Evolutionary conservation across 306 rosid genomes (phyloP), one percentile per base, ranked within the genome.

Genomic region (Hippophae rhamnoides): DNA sequence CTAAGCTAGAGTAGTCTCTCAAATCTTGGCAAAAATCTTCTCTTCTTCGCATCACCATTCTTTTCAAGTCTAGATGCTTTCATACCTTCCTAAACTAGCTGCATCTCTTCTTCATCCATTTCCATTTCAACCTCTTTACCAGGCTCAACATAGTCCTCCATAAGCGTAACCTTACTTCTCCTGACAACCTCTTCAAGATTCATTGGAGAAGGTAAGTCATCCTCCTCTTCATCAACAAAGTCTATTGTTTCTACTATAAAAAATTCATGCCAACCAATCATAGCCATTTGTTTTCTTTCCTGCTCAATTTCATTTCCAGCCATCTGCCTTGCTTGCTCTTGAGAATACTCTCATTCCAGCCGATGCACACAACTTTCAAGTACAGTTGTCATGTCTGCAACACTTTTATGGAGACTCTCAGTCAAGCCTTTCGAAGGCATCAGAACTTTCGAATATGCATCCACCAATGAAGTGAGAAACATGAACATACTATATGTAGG

Each of bases 241-340:
- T 92, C 98, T 63, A 92, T 87, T 5, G 87, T 56, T 69, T 92
- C 96, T 63, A 92, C 96, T 79, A 87, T 95, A 47, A 85, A 95
- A 92, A 92, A 87, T 74, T 92, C 98, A 82, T 92, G 96, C 96
- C 98, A 92, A 77, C 87, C 98, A 69, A 92, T 92, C 98, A 92
- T 92, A 38, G 93, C 95, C 98, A 92, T 92, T 41, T 85, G 87
- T 47, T 81, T 12, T 67, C 93, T 85, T 78, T 92, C 98, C 76
- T 85, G 98, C 76, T 87, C 95, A 75, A 87, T 80, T 72, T 92
- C 96, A 76, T 87, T 87, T 65, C 85, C 95, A 11, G 89, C 96
- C 72, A 85, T 87, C 72, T 87, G 95, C 79, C 98, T 83, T 42
- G 95, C 95, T 78, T 92, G 93, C 78, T 92, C 96, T 67, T 92